Evolutionary conservation across 2,329 filamentous ascomycete species (phyloP).

Genomic region (Alternaria ethzedia): DNA sequence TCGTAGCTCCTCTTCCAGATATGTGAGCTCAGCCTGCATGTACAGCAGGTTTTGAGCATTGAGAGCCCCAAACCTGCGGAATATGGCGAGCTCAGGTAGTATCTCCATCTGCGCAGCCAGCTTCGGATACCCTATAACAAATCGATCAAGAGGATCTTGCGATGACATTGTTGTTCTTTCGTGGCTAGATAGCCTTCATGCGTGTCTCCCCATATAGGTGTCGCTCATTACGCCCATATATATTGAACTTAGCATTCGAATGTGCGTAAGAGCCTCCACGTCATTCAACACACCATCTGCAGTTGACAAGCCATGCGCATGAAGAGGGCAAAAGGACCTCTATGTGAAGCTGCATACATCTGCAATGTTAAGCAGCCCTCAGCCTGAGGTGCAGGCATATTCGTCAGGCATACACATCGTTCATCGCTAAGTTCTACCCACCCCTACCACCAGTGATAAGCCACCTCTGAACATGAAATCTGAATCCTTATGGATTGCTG

Average conservation of each 20-base stretch:
- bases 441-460: not conserved
- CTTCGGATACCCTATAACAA: slow-evolving; percentile 6
- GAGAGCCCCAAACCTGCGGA: slow-evolving; percentile 12
- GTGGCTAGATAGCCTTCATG: not conserved
- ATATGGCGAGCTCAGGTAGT: slow-evolving; percentile 7
- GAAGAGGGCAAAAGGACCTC: not conserved
- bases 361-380: not conserved
- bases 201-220: not conserved
- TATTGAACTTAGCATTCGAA: not conserved
- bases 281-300: not conserved
- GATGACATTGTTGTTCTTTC: not conserved
- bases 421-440: not conserved
- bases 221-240: not conserved
- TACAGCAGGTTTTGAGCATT: slow-evolving; percentile 17
- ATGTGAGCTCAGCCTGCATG: slow-evolving; percentile 5
- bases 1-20: not conserved
- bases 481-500: not conserved
- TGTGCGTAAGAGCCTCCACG: not conserved
- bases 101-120: slow-evolving; percentile 7
- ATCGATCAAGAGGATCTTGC: not conserved
- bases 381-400: not conserved
- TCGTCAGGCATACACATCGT: not conserved
- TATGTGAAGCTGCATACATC: not conserved
- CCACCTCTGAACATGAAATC: not conserved
- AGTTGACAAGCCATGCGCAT: not conserved